phyloP scores from a whole-genome alignment of 2,329 filamentous ascomycete genomes.

The Trichophyton rubrum region DNA sequence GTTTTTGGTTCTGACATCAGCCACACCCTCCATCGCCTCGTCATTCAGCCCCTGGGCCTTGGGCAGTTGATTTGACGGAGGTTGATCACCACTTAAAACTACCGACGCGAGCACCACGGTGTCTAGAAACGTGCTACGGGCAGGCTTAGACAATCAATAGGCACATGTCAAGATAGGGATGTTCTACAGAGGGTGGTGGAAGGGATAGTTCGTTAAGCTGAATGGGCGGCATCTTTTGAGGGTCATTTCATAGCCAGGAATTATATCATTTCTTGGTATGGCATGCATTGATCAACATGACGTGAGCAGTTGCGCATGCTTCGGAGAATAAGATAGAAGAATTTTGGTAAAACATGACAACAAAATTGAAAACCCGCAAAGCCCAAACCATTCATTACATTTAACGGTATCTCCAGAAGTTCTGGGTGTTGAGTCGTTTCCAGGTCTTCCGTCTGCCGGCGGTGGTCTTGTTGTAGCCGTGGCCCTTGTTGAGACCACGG shows the following conservation, averaged over 20 bases:
- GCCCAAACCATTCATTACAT: conserved; percentile 5
- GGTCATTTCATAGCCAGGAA: conserved; percentile 1
- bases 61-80: not conserved
- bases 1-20: not conserved
- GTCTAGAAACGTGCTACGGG: too few relatives aligned
- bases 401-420: conserved; percentile 93
- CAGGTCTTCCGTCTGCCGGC: conserved; percentile 98
- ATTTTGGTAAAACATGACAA: conserved; percentile 5
- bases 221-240: not conserved
- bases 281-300: conserved; percentile 1
- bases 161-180: too few relatives aligned
- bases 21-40: not conserved
- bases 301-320: conserved; percentile 2
- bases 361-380: conserved; percentile 1
- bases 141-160: too few relatives aligned
- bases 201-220: not conserved
- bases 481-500: conserved; percentile 97
- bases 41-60: not conserved
- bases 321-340: not conserved
- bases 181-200: not conserved
- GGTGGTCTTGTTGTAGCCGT: conserved; percentile 97
- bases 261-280: conserved; percentile 6
- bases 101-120: too few relatives aligned
- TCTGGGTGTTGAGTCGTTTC: conserved; percentile 99
- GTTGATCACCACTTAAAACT: not conserved